phyloP scores from a whole-genome alignment of 2,329 filamentous ascomycete species.

The Phyllosticta ampelicida region DNA sequence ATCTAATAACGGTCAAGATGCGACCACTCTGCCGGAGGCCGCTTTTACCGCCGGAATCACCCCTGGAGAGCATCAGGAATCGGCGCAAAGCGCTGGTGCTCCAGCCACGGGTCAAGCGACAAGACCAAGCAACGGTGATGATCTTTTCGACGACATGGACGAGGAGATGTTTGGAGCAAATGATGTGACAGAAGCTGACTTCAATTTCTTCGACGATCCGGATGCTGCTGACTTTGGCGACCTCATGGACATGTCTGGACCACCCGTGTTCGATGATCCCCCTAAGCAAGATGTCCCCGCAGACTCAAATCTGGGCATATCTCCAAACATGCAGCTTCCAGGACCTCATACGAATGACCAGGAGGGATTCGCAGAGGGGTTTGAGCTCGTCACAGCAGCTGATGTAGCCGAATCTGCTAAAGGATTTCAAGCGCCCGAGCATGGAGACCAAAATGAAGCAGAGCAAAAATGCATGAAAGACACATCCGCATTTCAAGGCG shows the following conservation, averaged over 20 bases:
- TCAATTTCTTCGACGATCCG: constrained; percentile 69
- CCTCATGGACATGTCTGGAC: constrained; percentile 20
- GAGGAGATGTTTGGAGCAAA: constrained; percentile 59
- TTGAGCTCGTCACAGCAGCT: not conserved
- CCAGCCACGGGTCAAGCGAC: not conserved
- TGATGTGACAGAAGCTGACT: constrained; percentile 71
- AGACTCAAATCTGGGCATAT: not conserved
- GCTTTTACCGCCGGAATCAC: not conserved
- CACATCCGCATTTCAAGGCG: not conserved
- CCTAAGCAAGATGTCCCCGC: constrained; percentile 13
- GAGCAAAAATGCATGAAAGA: not conserved
- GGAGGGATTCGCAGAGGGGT: constrained; percentile 1
- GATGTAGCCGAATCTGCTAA: not conserved
- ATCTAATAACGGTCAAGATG: not conserved
- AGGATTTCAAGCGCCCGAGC: constrained; percentile 1
- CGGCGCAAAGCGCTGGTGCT: not conserved
- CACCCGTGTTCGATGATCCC: constrained; percentile 8
- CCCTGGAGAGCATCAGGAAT: constrained; percentile 1
- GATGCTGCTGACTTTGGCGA: constrained; percentile 27
- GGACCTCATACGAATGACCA: constrained; percentile 8
- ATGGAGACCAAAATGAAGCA: not conserved
- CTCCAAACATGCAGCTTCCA: constrained; percentile 6
- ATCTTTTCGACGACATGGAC: constrained; percentile 59
- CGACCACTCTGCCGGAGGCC: not conserved
- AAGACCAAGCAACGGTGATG: constrained; percentile 31